Conservation (phyloP, 2,329 filamentous ascomycete species). For the Neofusicoccum parvum region DNA sequence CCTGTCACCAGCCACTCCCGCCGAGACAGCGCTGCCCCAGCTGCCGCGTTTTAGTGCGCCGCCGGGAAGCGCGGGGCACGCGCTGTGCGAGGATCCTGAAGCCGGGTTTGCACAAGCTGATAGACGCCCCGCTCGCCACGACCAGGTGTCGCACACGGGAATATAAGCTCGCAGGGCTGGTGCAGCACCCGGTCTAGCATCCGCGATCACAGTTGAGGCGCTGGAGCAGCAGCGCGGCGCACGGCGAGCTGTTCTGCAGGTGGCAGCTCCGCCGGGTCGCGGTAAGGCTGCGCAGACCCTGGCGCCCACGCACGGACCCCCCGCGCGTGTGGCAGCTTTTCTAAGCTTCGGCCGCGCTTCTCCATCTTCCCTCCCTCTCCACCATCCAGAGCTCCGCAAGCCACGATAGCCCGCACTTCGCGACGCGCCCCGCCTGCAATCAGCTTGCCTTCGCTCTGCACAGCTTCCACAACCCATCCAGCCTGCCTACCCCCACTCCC, state of each 20-base stretch:
- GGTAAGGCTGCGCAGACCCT: background rate
- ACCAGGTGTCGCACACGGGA: too few species aligned
- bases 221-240: too few species aligned
- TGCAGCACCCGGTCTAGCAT: too few species aligned
- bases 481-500: background rate
- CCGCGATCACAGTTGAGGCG: too few species aligned
- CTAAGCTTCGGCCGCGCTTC: background rate
- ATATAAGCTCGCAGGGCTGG: too few species aligned
- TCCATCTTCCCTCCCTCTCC: conserved; percentile 3
- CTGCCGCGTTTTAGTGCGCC: background rate
- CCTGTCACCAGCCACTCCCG: conserved; percentile 5
- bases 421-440: background rate
- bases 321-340: background rate
- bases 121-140: too few species aligned
- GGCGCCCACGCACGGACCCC: background rate
- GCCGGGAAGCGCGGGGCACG: too few species aligned
- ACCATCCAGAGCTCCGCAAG: background rate
- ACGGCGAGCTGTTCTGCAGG: background rate
- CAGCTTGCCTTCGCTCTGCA: background rate
- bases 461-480: background rate
- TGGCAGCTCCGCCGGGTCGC: background rate
- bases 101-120: background rate
- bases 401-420: conserved; percentile 3
- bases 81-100: background rate
- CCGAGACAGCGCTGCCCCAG: background rate